Evolutionary conservation across 2,329 filamentous ascomycete species (phyloP), one percentile per base, ranked within the genome.

Genomic region (Monilinia fructigena): DNA sequence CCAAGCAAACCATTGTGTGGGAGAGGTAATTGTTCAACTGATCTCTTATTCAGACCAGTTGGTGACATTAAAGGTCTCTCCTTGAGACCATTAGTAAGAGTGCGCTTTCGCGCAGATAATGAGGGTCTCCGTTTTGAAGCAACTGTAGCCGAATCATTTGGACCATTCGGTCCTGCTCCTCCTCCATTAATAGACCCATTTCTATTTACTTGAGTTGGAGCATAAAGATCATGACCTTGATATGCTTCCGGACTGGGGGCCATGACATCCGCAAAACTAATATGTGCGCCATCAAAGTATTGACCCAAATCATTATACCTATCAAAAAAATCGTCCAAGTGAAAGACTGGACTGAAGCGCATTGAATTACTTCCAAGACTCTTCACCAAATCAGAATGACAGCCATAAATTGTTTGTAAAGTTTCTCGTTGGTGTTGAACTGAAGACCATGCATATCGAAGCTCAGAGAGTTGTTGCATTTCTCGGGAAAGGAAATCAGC

Each of bases 271-370:
- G 85, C 79, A 64, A 95, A 85, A 20, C 85, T 89, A 48, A 94
- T 81, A 73, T 93, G 90, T 1, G 90, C 87, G 1, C 89, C 86
- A 72, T 95, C 91, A 65, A 95, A 91, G 6, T 80, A 80, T 0
- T 83, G 82, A 1, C 81, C 80, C 55, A 87, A 81, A 67, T 83
- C 85, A 0, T 80, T 78, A 68, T 96, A 96, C 38, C 92, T 84
- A 72, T 95, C 91, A 72, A 95, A 93, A 77, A 96, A 96, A 74
- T 95, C 91, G 70, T 95, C 92, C 18, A 93, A 84, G 68, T 95
- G 91, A 73, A 95, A 94, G 1, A 91, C 89, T 0, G 91, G 89
- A 0, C 88, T 88, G 71, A 92, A 92, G 12, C 90, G 81, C 83
- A 91, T 88, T 0, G 87, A 83, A 69, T 86, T 91, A 64, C 83